Base-by-base conservation (phyloP, 2,329 filamentous ascomycete genomes). In the Ophiostoma ips region DNA sequence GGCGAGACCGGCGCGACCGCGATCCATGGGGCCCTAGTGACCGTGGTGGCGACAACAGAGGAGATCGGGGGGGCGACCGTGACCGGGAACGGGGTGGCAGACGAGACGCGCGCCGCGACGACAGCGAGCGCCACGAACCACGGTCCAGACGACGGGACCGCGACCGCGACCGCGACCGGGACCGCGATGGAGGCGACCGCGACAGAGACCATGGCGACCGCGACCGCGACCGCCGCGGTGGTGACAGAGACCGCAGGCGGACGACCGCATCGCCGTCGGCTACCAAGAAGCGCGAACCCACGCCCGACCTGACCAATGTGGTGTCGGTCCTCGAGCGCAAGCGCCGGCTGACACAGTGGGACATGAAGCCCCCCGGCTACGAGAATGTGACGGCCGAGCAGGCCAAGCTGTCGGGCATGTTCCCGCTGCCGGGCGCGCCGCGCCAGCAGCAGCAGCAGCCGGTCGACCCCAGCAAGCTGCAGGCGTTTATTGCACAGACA, bases 401-500 rank as follows among this genome's bases (percentile, higher is more conserved):
- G 66, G 94, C 92, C 47, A 99, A 99, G 72, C 76, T 98, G 41
- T 98, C 94, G 57, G 84, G 90, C 71, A 95, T 98, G 92, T 99
- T 98, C 71, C 89, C 94, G 53, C 79, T 99, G 43, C 92, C 92
- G 3, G 92, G 92, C 56, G 92, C 92, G 54, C 92, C 92, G 50
- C 81, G 92, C 18, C 35, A 40, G 34, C 24, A 33, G 58, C 88
- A 95, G 65, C 89, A 95, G 62, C 89, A 95, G 62, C 84, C 87
- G 33, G 92, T 96, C 83, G 92, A 98, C 59, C 89, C 90, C 15
- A 86, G 80, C 60, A 90, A 90, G 65, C 75, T 98, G 45, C 88
- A 95, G 64, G 88, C 90, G 19, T 94, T 98, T 65, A 94, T 95
- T 79, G 89, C 86, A 64, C 88, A 94, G 62, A 79, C 79, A 9